Conservation (phyloP, 139 green algal genomes). For the Coelastrella sp. region DNA sequence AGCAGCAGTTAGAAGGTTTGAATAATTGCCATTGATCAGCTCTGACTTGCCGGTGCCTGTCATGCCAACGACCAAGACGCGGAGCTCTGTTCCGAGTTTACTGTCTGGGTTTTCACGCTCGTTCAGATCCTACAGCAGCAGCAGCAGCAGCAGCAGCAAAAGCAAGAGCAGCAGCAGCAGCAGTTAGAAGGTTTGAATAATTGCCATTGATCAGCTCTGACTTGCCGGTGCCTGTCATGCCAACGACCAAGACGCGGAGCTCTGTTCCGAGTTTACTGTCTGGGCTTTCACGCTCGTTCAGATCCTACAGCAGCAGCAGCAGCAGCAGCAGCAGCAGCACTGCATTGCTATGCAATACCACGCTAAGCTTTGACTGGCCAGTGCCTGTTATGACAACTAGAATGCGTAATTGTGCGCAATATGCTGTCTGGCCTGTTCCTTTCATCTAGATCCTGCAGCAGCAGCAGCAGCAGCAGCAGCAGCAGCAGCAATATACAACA, state of each 20-base stretch:
- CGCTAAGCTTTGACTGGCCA: no score
- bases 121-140: slow-evolving; percentile 17
- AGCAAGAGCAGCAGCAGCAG: slow-evolving; percentile 9
- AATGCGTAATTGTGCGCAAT: no score
- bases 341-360: no score
- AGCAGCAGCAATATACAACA: no score
- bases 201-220: neutral
- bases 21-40: neutral
- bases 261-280: slow-evolving; percentile 32
- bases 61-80: slow-evolving; percentile 69
- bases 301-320: neutral
- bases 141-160: neutral
- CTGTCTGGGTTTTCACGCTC: neutral
- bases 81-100: slow-evolving; percentile 50
- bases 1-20: neutral
- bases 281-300: slow-evolving; percentile 3
- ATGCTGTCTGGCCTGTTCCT: no score
- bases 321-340: neutral
- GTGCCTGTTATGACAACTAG: no score
- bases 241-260: slow-evolving; percentile 66
- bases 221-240: slow-evolving; percentile 62
- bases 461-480: neutral
- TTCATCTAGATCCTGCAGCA: neutral
- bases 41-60: slow-evolving; percentile 51
- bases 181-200: neutral